Evolutionary conservation across 2,329 filamentous ascomycete species (phyloP), one percentile per base, ranked within the genome.

Genomic region (Fusarium tanahbumbuense): DNA sequence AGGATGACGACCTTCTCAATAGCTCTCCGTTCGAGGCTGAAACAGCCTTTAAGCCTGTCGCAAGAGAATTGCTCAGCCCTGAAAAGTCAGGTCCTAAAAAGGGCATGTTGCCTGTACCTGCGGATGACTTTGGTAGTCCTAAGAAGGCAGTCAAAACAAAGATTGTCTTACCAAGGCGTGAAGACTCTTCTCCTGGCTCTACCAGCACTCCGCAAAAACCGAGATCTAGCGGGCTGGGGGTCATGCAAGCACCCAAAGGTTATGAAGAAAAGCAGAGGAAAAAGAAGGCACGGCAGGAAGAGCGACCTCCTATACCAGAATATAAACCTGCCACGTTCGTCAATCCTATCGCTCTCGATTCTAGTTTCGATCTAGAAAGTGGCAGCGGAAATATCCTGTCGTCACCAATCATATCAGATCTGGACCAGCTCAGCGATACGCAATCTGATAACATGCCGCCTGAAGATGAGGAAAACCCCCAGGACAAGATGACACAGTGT

Each of bases 401-500:
- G 23, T 62, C 60, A 7, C 61, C 47, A 41, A 20, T 56, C 27
- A 47, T 75, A 10, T 73, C 69, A 18, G 69, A 73, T 47, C 45
- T 63, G 23, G 73, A 75, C 41, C 47, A 52, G 12, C 55, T 48
- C 30, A 64, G 50, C 37, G 60, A 64, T 23, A 49, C 49, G 18
- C 50, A 60, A 53, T 54, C 58, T 10, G 47, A 40, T 13, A 56
- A 68, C 7, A 44, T 42, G 18, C 60, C 50, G 15, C 54, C 59
- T 22, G 52, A 48, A 18, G 60, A 65, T 18, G 48, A 60, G 6
- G 64, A 57, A 32, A 55, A 27, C 10, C 37, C 37, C 4, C 23
- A 63, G 8, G 57, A 53, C 16, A 48, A 56, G 12, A 70, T 56
- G 12, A 74, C 83, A 13, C 72, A 82, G 23, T 95, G 92, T 75